Evolutionary conservation across 2,329 filamentous ascomycete species (phyloP).

Genomic region (Fusarium solani-melongenae): DNA sequence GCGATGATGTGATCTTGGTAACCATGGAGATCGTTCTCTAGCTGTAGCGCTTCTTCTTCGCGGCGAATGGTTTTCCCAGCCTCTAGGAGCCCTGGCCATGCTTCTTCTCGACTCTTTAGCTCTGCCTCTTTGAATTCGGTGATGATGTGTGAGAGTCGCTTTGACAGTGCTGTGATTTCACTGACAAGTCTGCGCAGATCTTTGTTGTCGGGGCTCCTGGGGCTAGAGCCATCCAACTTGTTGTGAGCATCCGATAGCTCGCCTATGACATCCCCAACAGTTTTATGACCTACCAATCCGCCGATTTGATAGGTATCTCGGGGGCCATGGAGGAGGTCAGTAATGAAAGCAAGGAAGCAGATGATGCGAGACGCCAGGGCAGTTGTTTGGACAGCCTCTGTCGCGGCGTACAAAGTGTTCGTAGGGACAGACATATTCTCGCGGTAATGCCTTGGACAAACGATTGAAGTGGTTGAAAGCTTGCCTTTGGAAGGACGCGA

Average conservation of each 20-base stretch:
- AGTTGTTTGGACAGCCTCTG: not conserved
- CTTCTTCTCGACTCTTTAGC: not conserved
- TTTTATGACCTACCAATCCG: not conserved
- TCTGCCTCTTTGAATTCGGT: not conserved
- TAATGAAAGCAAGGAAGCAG: not conserved
- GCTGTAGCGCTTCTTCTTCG: not conserved
- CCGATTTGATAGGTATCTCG: not conserved
- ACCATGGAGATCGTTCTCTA: not conserved
- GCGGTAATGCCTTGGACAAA: not conserved
- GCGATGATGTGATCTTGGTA: not conserved
- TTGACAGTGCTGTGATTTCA: not conserved
- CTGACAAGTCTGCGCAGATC: not conserved
- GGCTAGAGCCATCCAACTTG: not conserved
- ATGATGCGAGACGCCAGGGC: not conserved
- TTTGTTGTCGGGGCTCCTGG: not conserved
- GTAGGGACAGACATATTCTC: not conserved
- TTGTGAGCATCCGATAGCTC: not conserved
- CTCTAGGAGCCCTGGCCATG: not conserved
- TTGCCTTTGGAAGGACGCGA: not conserved
- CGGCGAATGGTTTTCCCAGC: not conserved
- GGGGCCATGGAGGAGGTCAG: not conserved
- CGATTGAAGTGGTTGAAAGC: not conserved
- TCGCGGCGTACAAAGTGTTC: not conserved
- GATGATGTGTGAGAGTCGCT: not conserved
- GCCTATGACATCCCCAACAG: not conserved